Percentiles rank a stretch among this genome's conserved stretches.
phyloP scores from a whole-genome alignment of 345 rosid species.

The Populus alba region DNA sequence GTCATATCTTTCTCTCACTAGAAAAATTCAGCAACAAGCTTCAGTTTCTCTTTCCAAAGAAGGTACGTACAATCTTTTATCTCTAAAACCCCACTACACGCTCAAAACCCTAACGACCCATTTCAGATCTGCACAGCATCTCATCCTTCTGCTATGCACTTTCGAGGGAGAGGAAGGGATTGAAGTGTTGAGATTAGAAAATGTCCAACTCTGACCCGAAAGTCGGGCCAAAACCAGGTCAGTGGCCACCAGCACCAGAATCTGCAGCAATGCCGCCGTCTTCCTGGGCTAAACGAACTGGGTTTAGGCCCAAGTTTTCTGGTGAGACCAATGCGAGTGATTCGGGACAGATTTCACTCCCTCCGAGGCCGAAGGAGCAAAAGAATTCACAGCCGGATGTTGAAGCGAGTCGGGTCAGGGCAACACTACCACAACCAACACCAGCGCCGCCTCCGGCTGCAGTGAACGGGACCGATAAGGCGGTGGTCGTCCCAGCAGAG shows the following conservation, averaged over 20 bases:
- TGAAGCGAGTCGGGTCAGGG: slow-evolving; percentile 53
- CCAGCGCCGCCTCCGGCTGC: slow-evolving; percentile 4
- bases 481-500: slow-evolving; percentile 8
- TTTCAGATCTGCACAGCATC: slow-evolving; percentile 31
- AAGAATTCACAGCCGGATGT: slow-evolving; percentile 57
- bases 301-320: slow-evolving; percentile 91
- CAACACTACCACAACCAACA: slow-evolving; percentile 13
- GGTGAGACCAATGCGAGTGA: slow-evolving; percentile 81
- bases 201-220: slow-evolving; percentile 78
- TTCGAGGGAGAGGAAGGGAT: slow-evolving; percentile 1
- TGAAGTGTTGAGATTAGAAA: neutral
- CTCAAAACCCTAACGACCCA: slow-evolving; percentile 14
- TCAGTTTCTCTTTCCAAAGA: neutral
- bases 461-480: slow-evolving; percentile 22
- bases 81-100: neutral
- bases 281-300: slow-evolving; percentile 92
- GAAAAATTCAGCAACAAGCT: neutral
- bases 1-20: neutral
- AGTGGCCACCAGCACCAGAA: slow-evolving; percentile 75
- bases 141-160: neutral
- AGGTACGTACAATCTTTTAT: neutral
- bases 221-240: slow-evolving; percentile 62
- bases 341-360: slow-evolving; percentile 63
- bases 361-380: slow-evolving; percentile 45
- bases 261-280: slow-evolving; percentile 80